These are phyloP conservation scores for Yamadazyma sp. DNA, from an alignment of 1,139 yeast genomes.

Conservation along the genomic window DNA sequence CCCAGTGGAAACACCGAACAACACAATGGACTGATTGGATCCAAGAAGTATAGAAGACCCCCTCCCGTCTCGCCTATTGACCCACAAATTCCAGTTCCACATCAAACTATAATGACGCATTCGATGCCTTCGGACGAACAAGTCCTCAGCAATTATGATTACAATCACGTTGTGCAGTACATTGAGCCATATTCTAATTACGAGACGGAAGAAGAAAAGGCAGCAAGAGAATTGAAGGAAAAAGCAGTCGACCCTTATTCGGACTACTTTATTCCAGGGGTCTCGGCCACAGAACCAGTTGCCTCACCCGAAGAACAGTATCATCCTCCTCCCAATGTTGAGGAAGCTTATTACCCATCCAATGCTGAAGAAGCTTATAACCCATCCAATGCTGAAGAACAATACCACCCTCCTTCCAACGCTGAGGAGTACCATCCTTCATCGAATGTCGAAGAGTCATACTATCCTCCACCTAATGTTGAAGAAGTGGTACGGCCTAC, in stretches of 20 bases:
- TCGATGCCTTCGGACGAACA: background rate
- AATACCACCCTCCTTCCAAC: background rate
- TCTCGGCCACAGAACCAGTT: conserved; percentile 3
- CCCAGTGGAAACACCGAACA: conserved; percentile 1
- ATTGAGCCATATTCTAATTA: conserved; percentile 33
- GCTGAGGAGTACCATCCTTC: too few species aligned
- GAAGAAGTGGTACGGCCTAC: too few species aligned
- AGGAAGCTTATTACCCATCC: background rate
- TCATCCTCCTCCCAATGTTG: background rate
- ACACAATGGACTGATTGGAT: conserved; percentile 1
- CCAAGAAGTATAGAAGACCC: conserved; percentile 10
- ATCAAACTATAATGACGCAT: background rate
- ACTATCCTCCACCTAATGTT: background rate
- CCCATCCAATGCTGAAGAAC: too few species aligned
- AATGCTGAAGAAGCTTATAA: too few species aligned
- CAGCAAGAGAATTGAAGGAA: conserved; percentile 17
- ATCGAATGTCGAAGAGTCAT: conserved; percentile 1
- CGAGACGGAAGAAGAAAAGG: conserved; percentile 19
- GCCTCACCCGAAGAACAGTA: background rate
- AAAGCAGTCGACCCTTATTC: conserved; percentile 27
- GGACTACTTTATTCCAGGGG: conserved; percentile 15
- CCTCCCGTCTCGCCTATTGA: conserved; percentile 14
- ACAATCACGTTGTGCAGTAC: background rate
- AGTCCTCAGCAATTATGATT: background rate
- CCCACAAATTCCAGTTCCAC: background rate